A percentile compares a stretch with the other conserved stretches of the same genome.
Conservation (phyloP, 1,284 basidiomycete genomes). For the Tilletiaria anomala region DNA sequence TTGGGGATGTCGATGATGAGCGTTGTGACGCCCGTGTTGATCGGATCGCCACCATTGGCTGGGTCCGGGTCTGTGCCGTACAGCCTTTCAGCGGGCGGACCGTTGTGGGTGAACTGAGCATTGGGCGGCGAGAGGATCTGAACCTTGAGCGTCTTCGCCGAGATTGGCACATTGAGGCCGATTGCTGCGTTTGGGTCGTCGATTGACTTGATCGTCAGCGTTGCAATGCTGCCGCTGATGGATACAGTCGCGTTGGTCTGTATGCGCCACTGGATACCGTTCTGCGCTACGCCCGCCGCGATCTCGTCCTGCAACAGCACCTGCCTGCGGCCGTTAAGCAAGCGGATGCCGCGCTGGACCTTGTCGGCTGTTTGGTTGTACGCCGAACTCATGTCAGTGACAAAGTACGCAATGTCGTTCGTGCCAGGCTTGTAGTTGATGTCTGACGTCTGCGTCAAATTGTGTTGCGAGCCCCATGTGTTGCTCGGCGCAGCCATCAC, state of each 20-base stretch:
- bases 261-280: slow-evolving; percentile 68
- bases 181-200: slow-evolving; percentile 48
- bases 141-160: slow-evolving; percentile 43
- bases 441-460: slow-evolving; percentile 63
- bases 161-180: slow-evolving; percentile 19
- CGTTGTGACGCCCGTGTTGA: slow-evolving; percentile 64
- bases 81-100: slow-evolving; percentile 50
- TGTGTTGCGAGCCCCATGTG: slow-evolving; percentile 48
- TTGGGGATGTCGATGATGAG: slow-evolving; percentile 63
- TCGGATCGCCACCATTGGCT: slow-evolving; percentile 49
- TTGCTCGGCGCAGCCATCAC: slow-evolving; percentile 54
- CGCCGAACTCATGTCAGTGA: slow-evolving; percentile 62
- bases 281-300: slow-evolving; percentile 12
- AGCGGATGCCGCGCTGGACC: slow-evolving; percentile 70
- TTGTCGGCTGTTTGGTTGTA: slow-evolving; percentile 48
- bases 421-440: slow-evolving; percentile 46
- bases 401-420: slow-evolving; percentile 69
- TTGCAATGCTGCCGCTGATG: slow-evolving; percentile 46
- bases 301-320: slow-evolving; percentile 51
- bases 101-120: slow-evolving; percentile 3
- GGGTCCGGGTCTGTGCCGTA: slow-evolving; percentile 53
- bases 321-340: slow-evolving; percentile 73
- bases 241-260: slow-evolving; percentile 69
- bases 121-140: slow-evolving; percentile 44
- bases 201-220: slow-evolving; percentile 50